Evolutionary conservation across 345 rosid genomes (phyloP), one percentile per base, ranked within the genome.

Genomic region (Dimocarpus longan): DNA sequence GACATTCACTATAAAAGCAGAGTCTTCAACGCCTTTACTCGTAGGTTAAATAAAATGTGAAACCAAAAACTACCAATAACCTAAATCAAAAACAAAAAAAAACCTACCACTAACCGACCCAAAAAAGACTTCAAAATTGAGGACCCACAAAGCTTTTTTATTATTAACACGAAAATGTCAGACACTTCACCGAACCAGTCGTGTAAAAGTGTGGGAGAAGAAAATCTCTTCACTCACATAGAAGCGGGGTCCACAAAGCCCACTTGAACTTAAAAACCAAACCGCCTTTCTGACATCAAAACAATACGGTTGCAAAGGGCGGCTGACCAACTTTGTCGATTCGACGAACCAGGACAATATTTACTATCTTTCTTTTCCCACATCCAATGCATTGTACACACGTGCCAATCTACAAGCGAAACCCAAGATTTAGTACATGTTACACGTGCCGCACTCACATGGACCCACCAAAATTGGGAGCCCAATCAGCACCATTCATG

Each of bases 231-330:
- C 65, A 60, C 22, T 60, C 65, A 60, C 28, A 19, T 60, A 48
- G 2, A 5, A 6, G 70, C 1, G 76, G 84, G 84, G 63, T 21
- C 82, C 77, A 70, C 71, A n/a, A 19, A 77, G 50, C 72, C 79
- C 83, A 76, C 80, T 73, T 42, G 83, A 63, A 24, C 82, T 77
- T 71, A 82, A 77, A 66, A 84, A 80, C 78, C 82, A 42, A 64
- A 62, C n/a, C 57, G 54, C 74, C 78, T 79, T 79, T 57, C 48
- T 66, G 75, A 67, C 78, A 24, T 50, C 19, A 52, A 52, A 66
- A 12, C 13, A 22, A 42, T 11, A 42, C 4, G 7, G 39, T 48
- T 5, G 78, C 75, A 43, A n/a, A 78, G 78, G 85, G 86, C 82
- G 79, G 87, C 85, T 84, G 70, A 84, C 75, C 84, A 52, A 78